Conservation (phyloP, 345 rosid genomes). For the Salix udensis region DNA sequence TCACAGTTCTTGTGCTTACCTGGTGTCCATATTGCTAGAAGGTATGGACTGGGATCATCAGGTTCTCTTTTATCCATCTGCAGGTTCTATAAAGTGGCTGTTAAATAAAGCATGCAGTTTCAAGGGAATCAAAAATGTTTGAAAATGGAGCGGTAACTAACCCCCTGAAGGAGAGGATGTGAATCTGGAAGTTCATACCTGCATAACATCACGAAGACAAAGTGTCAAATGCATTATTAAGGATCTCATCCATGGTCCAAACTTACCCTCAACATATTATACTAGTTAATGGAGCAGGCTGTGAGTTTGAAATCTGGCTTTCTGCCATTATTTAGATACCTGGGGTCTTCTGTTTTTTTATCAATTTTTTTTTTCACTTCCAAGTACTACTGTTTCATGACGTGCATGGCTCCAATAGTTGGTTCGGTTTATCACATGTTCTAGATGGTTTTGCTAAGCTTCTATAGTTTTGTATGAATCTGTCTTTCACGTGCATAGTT, state of each 20-base stretch:
- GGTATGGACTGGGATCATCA: conserved; percentile 80
- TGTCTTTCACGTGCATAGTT: neutral
- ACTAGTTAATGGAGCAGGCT: neutral
- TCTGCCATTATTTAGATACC: neutral
- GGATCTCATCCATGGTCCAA: neutral
- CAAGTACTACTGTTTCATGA: neutral
- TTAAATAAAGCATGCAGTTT: neutral
- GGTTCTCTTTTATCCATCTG: conserved; percentile 78
- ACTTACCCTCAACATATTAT: neutral
- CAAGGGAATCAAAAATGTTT: neutral
- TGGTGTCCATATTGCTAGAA: conserved; percentile 98
- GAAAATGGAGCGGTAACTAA: conserved; percentile 28
- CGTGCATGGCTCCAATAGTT: neutral
- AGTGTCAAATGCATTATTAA: conserved; percentile 1
- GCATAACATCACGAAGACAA: conserved; percentile 32
- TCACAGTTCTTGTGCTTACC: conserved; percentile 36
- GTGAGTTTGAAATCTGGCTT: neutral
- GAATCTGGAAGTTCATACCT: conserved; percentile 87
- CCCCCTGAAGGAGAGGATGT: conserved; percentile 79
- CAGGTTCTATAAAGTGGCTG: conserved; percentile 12
- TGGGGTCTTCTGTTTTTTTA: neutral
- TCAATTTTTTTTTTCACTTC: neutral
- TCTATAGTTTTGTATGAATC: neutral
- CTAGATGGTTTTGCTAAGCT: neutral
- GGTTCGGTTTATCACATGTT: neutral